Conservation (phyloP, 176 grass and related monocot genomes). For the Musa troglodytarum region DNA sequence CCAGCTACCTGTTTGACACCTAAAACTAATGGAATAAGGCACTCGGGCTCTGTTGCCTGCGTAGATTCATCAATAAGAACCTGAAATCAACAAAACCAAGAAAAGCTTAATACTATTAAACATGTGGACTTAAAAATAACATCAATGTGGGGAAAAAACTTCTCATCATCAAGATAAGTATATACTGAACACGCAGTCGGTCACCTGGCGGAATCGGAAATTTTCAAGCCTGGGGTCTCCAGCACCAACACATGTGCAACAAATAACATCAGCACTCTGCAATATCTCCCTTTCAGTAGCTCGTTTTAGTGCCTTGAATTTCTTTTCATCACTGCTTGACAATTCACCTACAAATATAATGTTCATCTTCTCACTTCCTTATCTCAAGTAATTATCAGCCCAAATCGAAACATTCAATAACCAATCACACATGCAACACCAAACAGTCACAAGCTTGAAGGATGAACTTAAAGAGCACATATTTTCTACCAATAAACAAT, state of each 20-base stretch:
- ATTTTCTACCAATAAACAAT: not conserved
- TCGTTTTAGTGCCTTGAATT: conserved; percentile 96
- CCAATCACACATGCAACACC: not conserved
- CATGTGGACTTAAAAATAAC: not conserved
- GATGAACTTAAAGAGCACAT: too few relatives aligned
- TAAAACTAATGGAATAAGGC: conserved; percentile 93
- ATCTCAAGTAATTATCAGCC: not conserved
- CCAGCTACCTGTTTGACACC: conserved; percentile 93
- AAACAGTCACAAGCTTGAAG: not conserved
- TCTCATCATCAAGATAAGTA: not conserved
- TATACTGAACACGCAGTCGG: not conserved
- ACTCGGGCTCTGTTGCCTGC: conserved; percentile 89
- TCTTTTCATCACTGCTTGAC: conserved; percentile 97
- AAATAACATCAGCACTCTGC: conserved; percentile 99
- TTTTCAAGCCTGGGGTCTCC: conserved; percentile 93
- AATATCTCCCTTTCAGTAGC: conserved; percentile 99
- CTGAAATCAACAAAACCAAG: conserved; percentile 31
- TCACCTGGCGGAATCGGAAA: conserved; percentile 94
- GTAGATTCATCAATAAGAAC: conserved; percentile 99
- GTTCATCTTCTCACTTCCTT: too few relatives aligned
- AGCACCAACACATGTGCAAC: conserved; percentile 97
- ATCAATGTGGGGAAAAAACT: not conserved
- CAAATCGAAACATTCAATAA: not conserved
- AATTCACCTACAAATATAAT: conserved; percentile 52
- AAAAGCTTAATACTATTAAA: conserved; percentile 9